A percentile compares a stretch with the other conserved stretches of the same genome.
Evolutionary conservation across 2,329 filamentous ascomycete species (phyloP).

Genomic region (Ceratocystis colombiana): DNA sequence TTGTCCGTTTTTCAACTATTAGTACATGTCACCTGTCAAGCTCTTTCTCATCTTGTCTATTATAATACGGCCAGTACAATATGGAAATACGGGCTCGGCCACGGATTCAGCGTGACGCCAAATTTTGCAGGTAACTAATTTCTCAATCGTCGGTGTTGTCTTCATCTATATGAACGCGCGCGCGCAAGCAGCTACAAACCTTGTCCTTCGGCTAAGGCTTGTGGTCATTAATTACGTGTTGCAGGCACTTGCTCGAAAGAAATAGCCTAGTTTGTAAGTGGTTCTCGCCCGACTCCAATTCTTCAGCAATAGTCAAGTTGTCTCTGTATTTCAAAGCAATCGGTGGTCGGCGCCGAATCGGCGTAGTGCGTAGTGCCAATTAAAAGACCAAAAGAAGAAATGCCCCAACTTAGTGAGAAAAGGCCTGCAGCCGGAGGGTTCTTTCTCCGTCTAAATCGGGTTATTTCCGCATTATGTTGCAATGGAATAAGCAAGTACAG

Average conservation of each 20-base stretch:
- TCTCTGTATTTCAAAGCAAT: conserved; percentile 12
- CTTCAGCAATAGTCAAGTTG: background rate
- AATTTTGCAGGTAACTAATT: too few relatives aligned
- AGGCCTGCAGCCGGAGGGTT: background rate
- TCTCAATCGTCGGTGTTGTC: background rate
- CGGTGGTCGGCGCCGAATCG: conserved; percentile 7
- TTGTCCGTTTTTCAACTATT: background rate
- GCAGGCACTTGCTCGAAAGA: background rate
- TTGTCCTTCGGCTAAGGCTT: background rate
- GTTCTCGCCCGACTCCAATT: background rate
- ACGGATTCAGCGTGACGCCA: background rate
- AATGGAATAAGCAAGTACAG: too few relatives aligned
- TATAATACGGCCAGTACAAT: background rate
- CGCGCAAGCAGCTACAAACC: background rate
- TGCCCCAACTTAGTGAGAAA: background rate
- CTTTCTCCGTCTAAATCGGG: background rate
- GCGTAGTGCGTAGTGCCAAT: background rate
- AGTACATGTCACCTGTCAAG: background rate
- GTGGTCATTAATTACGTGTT: background rate
- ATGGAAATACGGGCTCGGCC: background rate
- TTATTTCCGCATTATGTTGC: too few relatives aligned
- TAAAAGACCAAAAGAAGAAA: background rate
- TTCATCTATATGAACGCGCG: background rate
- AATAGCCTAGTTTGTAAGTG: conserved; percentile 12
- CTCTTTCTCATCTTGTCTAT: background rate